Evolutionary conservation across 2,329 filamentous ascomycete genomes (phyloP).

Genomic region (Aspergillus clavatus): DNA sequence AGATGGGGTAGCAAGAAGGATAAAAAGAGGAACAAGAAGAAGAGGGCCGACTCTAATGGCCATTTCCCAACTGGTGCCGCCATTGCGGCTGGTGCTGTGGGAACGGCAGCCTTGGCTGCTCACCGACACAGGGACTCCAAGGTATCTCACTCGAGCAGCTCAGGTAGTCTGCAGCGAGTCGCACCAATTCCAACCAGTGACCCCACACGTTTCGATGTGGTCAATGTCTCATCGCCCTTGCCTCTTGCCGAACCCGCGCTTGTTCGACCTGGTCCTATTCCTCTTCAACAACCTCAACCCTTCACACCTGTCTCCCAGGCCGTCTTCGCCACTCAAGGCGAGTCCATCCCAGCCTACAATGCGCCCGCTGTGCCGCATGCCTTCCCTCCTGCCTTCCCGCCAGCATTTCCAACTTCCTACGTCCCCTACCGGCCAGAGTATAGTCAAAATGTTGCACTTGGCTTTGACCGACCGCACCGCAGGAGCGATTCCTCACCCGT

Average conservation of each 20-base stretch:
- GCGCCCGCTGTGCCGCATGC: constrained; percentile 39
- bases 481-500: constrained; percentile 47
- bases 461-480: constrained; percentile 18
- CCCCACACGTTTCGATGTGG: constrained; percentile 57
- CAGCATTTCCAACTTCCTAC: constrained; percentile 9
- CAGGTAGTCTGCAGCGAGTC: constrained; percentile 52
- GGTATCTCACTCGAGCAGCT: constrained; percentile 33
- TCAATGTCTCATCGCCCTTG: constrained; percentile 23
- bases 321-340: constrained; percentile 53
- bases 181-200: constrained; percentile 65
- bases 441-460: constrained; percentile 4
- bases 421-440: constrained; percentile 15
- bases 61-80: constrained; percentile 29
- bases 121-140: constrained; percentile 27
- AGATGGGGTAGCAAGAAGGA: constrained; percentile 51
- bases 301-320: constrained; percentile 65
- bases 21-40: constrained; percentile 34
- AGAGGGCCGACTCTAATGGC: constrained; percentile 15
- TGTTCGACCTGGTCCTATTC: constrained; percentile 55
- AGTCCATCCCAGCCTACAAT: constrained; percentile 37
- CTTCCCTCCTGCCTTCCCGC: constrained; percentile 18
- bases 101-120: constrained; percentile 39
- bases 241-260: constrained; percentile 25
- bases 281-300: constrained; percentile 81
- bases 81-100: constrained; percentile 40